Base-by-base conservation (phyloP, 2,329 filamentous ascomycete species). In the Fusarium robinianum region DNA sequence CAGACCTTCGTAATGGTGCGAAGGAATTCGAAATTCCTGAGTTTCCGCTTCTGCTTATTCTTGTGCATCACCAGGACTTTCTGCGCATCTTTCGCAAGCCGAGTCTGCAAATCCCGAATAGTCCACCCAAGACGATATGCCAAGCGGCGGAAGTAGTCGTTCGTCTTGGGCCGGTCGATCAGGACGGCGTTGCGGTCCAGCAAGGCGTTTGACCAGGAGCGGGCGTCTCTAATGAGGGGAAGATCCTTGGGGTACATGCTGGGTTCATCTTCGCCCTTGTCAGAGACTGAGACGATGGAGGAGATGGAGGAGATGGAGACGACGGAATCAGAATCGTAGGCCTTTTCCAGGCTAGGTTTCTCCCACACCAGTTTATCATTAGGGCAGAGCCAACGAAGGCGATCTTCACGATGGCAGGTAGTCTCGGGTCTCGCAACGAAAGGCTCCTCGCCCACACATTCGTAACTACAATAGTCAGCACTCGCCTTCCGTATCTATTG, bases 41-140 rank as follows among this genome's bases (percentile, higher is more conserved):
- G 11, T 27, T 45, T 46, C 5, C 41, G 31, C 9, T 32, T 27
- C 2, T 36, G 18, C 9, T 49, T 56, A n/a, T 59, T 52, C 14
- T 27, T 21, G 3, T 24, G 19, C 5, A 43, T 32, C 6, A 50
- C 17, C 8, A 15, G 23, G 19, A 41, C 17, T 38, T 37, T 15
- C 39, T 40, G 21, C 50, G 35, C 25, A 41, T 31, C 3, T 9
- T 17, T 14, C 34, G 39, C 4, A 64, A 49, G 5, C n/a, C n/a
- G n/a, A n/a, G n/a, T n/a, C n/a, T n/a, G n/a, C n/a, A n/a, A n/a
- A n/a, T 43, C 30, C 5, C 29, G 39, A 15, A 67, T 49, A 5
- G 69, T 71, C 30, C 56, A 51, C 17, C 72, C 72, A 44, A 74
- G 63, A 25, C 72, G 70, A 47, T 64, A 73, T 15, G 65, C 69